Conservation (phyloP, 2,329 filamentous ascomycete species). For the Beauveria sp. region DNA sequence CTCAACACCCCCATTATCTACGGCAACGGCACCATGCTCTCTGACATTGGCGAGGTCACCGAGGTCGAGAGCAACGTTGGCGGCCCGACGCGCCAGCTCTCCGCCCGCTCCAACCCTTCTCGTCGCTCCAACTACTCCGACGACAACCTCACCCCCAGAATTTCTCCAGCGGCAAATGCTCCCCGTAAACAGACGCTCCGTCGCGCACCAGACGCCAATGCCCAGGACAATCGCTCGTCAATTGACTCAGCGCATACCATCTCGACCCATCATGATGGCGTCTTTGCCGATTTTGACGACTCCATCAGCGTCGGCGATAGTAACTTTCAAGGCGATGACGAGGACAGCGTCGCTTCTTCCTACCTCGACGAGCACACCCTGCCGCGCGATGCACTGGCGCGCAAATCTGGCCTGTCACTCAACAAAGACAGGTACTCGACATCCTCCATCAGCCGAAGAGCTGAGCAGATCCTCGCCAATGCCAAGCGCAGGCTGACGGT, state of each 20-base stretch:
- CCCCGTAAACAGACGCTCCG: conserved; percentile 30
- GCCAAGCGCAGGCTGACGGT: conserved; percentile 85
- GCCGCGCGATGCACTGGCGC: neutral
- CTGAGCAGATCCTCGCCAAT: conserved; percentile 86
- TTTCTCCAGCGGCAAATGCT: conserved; percentile 39
- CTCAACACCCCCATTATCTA: conserved; percentile 60
- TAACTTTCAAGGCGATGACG: conserved; percentile 59
- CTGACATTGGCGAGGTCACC: conserved; percentile 54
- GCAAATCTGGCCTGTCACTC: conserved; percentile 1
- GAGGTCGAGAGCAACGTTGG: conserved; percentile 45
- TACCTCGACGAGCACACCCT: conserved; percentile 34
- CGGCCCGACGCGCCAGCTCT: conserved; percentile 28
- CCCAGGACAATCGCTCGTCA: conserved; percentile 45
- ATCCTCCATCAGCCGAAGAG: conserved; percentile 68
- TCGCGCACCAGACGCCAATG: conserved; percentile 33
- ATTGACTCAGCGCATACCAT: conserved; percentile 56
- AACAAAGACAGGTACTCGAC: conserved; percentile 60
- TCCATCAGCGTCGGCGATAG: conserved; percentile 55
- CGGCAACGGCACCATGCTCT: conserved; percentile 61
- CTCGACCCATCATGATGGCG: conserved; percentile 33
- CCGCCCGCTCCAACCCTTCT: conserved; percentile 19
- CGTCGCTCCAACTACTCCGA: conserved; percentile 25
- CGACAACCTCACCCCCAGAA: conserved; percentile 26
- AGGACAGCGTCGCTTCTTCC: conserved; percentile 56
- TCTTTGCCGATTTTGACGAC: conserved; percentile 57